phyloP scores from a whole-genome alignment of 2,329 filamentous ascomycete species.

The Fusarium papillatum region DNA sequence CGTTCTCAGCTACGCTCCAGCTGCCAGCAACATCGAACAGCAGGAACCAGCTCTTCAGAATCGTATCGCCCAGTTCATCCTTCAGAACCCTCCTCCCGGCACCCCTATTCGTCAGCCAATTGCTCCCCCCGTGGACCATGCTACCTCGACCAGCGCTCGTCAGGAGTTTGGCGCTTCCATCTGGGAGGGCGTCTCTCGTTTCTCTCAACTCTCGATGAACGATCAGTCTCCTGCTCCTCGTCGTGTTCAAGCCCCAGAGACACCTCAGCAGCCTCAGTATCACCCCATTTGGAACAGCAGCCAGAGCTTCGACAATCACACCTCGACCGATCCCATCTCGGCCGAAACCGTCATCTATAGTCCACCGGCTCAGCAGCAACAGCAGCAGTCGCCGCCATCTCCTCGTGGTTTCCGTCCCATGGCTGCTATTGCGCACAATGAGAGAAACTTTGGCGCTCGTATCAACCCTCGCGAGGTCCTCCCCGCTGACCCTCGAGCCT shows the following conservation, averaged over 20 bases:
- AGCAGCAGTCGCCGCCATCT: background rate
- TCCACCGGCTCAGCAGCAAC: background rate
- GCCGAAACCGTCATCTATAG: background rate
- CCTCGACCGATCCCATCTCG: background rate
- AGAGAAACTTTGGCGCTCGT: background rate
- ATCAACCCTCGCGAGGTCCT: background rate
- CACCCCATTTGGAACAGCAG: slow-evolving; percentile 5
- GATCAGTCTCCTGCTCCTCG: background rate
- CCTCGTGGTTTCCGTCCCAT: slow-evolving; percentile 40
- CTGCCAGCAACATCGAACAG: background rate
- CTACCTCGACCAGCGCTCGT: background rate
- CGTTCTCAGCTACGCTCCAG: background rate
- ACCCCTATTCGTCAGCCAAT: background rate
- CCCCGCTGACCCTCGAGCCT: slow-evolving; percentile 6
- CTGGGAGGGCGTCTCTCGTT: slow-evolving; percentile 23
- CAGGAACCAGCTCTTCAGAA: background rate
- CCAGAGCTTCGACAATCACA: background rate
- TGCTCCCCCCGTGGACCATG: background rate
- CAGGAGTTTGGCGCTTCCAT: slow-evolving; percentile 1
- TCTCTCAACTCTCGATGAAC: slow-evolving; percentile 6
- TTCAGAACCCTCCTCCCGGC: background rate
- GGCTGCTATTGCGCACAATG: slow-evolving; percentile 29
- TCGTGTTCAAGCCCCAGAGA: background rate
- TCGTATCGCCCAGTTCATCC: background rate
- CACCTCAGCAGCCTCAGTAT: slow-evolving; percentile 3